Evolutionary conservation across 2,329 filamentous ascomycete species (phyloP).

Genomic region (Fusarium multiceps): DNA sequence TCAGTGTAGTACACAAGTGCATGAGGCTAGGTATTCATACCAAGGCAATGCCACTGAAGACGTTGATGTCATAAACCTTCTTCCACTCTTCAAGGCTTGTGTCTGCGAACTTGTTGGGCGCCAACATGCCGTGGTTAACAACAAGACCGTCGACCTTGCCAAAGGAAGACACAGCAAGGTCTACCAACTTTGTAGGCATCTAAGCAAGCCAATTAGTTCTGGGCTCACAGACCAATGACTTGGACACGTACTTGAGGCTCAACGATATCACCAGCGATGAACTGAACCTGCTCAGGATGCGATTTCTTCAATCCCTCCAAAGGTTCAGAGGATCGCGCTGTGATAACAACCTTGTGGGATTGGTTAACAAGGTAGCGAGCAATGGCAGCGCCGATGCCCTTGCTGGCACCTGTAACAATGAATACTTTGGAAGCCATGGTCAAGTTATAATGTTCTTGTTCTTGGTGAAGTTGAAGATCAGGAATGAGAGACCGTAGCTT

Average conservation of each 20-base stretch:
- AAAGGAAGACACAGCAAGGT: conserved; percentile 74
- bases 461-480: conserved; percentile 2
- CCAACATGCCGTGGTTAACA: conserved; percentile 86
- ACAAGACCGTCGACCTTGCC: conserved; percentile 83
- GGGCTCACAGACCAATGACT: background rate
- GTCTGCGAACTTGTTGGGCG: conserved; percentile 79
- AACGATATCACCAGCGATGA: conserved; percentile 65
- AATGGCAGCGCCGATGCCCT: conserved; percentile 70
- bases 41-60: conserved; percentile 84
- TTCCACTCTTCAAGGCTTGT: conserved; percentile 80
- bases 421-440: conserved; percentile 71
- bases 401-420: conserved; percentile 74
- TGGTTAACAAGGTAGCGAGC: conserved; percentile 62
- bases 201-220: conserved; percentile 40
- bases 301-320: conserved; percentile 63
- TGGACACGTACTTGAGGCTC: conserved; percentile 52
- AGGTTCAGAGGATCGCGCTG: conserved; percentile 64
- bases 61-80: conserved; percentile 81
- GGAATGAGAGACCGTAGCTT: conserved; percentile 2
- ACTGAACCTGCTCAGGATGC: conserved; percentile 63
- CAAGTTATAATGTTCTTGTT: background rate
- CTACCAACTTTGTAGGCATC: conserved; percentile 71
- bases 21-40: conserved; percentile 59
- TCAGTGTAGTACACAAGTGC: conserved; percentile 5
- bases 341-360: conserved; percentile 68